Conservation (phyloP, 768 basidiomycete species). For the Suillus hirtellus region DNA sequence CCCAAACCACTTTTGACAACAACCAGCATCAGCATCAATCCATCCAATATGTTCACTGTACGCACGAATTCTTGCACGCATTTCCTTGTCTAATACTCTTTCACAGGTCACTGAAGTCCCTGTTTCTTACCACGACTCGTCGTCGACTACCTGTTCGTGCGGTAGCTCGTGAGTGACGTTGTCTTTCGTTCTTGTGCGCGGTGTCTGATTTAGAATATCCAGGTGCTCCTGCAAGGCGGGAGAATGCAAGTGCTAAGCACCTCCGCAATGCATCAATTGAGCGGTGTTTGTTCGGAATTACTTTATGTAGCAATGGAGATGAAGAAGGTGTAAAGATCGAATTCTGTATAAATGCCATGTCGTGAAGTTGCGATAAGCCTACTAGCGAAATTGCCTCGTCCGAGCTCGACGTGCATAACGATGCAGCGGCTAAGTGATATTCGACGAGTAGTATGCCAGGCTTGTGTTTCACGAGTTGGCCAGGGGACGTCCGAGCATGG, state of each 20-base stretch:
- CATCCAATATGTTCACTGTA: not conserved
- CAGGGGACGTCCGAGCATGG: not conserved
- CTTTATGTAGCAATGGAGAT: not conserved
- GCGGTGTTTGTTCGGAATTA: not conserved
- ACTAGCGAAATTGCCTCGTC: not conserved
- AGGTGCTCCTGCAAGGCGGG: conserved; percentile 3
- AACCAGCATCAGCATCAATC: not conserved
- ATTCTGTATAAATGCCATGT: not conserved
- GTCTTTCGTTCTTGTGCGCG: not conserved
- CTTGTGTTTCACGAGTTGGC: not conserved
- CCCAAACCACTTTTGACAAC: not conserved
- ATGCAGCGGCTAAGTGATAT: not conserved
- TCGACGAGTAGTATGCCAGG: not conserved
- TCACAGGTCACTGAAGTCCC: conserved; percentile 3
- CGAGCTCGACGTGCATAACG: not conserved
- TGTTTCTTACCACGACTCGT: not conserved
- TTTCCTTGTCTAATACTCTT: not conserved
- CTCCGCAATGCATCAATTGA: not conserved
- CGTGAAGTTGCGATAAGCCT: not conserved
- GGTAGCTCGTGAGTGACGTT: not conserved
- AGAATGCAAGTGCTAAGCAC: conserved; percentile 5
- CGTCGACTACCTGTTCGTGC: not conserved
- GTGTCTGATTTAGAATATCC: not conserved
- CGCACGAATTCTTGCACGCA: not conserved
- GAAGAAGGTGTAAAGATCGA: not conserved